Base-by-base conservation (phyloP, 2,329 filamentous ascomycete genomes). In the Penicillium sp. region DNA sequence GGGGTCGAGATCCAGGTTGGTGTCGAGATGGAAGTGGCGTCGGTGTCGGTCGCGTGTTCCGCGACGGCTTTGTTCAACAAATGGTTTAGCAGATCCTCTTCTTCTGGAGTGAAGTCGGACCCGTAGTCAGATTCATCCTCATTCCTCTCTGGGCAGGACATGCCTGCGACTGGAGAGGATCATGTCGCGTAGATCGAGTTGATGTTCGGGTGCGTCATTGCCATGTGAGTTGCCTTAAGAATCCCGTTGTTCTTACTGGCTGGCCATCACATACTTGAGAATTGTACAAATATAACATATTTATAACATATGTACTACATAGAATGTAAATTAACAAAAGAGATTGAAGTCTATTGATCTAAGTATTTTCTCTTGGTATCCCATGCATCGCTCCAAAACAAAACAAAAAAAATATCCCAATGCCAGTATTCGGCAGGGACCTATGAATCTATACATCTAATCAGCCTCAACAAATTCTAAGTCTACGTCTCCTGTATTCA, bases 91-190 rank as follows among this genome's bases (percentile, higher is more conserved):
- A 82, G 72, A 46, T 78, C 77, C 60, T 84, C 80, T 73, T 86
- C 83, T 61, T 84, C 81, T 3, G 78, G 71, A 8, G 82, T 80
- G 62, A 87, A 80, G 59, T 88, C 85, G 5, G 83, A 85, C 59
- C 84, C 86, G 79, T 87, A 88, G 62, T 87, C 84, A 70, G 63
- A 66, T 29, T 70, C 60, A 33, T 58, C 53, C 11, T 76, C 69
- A 52, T 57, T 55, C 50, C 52, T 57, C 29, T 55, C 58, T 63
- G 59, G 59, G 67, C 68, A 71, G 69, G 68, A 68, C 69, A 73
- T 72, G 66, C 67, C 70, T 71, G 66, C 66, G 55, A 62, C 45
- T 43, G 43, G 47, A 39, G 53, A 50, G 50, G 50, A 46, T 68
- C 67, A 70, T 70, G 44, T 60, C 59, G 59, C 55, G 41, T 29